Conservation (phyloP, 129 eudicot genomes). For the Chrysanthemum makinoi region DNA sequence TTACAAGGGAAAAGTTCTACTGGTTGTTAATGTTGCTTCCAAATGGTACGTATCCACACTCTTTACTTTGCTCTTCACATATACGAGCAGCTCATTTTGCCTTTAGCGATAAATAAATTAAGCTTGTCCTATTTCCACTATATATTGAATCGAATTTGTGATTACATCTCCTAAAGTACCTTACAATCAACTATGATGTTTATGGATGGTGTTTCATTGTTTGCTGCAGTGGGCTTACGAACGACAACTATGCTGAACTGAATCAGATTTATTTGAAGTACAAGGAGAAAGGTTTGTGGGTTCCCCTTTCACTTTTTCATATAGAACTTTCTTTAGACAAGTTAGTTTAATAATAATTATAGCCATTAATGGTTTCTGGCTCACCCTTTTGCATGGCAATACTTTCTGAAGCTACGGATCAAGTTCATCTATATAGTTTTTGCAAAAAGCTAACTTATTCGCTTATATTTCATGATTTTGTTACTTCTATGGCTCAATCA, state of each 20-base stretch:
- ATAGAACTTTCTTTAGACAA: background rate
- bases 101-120: too few species aligned
- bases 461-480: background rate
- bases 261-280: constrained; percentile 68
- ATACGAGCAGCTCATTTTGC: background rate
- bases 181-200: constrained; percentile 12
- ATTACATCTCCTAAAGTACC: background rate
- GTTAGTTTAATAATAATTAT: background rate
- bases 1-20: constrained; percentile 58
- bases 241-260: constrained; percentile 83
- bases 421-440: background rate
- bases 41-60: constrained; percentile 33
- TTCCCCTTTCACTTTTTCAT: background rate
- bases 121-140: too few species aligned
- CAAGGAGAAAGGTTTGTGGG: constrained; percentile 72
- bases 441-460: background rate
- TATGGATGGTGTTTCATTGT: constrained; percentile 1
- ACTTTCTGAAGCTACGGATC: too few species aligned
- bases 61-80: background rate
- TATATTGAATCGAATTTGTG: constrained; percentile 1
- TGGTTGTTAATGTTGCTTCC: constrained; percentile 69
- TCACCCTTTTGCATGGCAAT: too few species aligned
- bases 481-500: too few species aligned
- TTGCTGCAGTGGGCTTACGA: constrained; percentile 74
- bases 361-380: too few species aligned